Conservation (phyloP, 208 protist genomes). For the Leptomonas seymouri region DNA sequence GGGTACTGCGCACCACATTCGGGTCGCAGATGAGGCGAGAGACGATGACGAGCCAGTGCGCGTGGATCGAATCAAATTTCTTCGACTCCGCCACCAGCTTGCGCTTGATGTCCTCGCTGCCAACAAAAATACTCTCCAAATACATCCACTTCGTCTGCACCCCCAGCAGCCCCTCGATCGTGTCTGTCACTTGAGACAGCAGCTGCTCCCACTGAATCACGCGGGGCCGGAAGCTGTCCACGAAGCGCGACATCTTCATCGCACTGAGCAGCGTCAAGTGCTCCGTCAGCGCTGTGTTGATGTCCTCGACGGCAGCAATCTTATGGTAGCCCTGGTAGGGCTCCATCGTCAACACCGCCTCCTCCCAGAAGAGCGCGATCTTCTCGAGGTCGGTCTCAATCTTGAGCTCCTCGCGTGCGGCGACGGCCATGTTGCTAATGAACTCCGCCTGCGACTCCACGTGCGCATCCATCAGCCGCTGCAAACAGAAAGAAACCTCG, state of each 20-base stretch:
- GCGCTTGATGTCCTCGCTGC: slow-evolving; percentile 97
- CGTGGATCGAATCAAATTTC: slow-evolving; percentile 96
- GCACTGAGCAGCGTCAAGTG: slow-evolving; percentile 92
- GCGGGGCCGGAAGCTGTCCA: slow-evolving; percentile 94
- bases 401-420: slow-evolving; percentile 95
- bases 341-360: slow-evolving; percentile 84
- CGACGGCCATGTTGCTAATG: slow-evolving; percentile 92
- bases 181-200: slow-evolving; percentile 95
- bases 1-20: slow-evolving; percentile 88
- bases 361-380: slow-evolving; percentile 93
- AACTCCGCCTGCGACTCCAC: slow-evolving; percentile 95
- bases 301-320: slow-evolving; percentile 92
- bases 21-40: slow-evolving; percentile 85
- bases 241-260: slow-evolving; percentile 97
- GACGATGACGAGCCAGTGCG: slow-evolving; percentile 93
- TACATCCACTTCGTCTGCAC: slow-evolving; percentile 98
- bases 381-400: slow-evolving; percentile 95
- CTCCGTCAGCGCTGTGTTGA: slow-evolving; percentile 94
- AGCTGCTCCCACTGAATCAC: slow-evolving; percentile 96
- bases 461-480: slow-evolving; percentile 93
- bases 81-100: slow-evolving; percentile 97
- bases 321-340: slow-evolving; percentile 92
- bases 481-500: slow-evolving; percentile 92
- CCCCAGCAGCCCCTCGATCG: slow-evolving; percentile 90
- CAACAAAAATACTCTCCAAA: slow-evolving; percentile 97